Conservation (phyloP, 2,329 filamentous ascomycete species). For the Coniochaeta prunicola region DNA sequence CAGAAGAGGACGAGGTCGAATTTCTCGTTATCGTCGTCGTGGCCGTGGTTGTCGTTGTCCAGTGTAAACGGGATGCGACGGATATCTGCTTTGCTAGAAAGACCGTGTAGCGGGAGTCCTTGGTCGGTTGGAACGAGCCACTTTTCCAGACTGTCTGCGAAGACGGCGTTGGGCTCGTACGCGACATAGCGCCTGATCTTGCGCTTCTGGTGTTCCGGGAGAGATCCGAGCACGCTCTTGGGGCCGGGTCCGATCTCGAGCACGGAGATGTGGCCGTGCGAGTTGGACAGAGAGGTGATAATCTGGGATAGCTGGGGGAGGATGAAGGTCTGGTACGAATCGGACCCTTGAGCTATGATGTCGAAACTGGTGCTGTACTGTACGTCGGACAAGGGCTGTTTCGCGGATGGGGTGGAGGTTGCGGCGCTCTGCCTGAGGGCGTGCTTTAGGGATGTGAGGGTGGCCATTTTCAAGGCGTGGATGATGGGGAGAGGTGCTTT, state of each 20-base stretch:
- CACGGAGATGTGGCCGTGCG: constrained; percentile 36
- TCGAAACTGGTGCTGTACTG: constrained; percentile 43
- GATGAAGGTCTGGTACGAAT: constrained; percentile 44
- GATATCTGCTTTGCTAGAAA: constrained; percentile 20
- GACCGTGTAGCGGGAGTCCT: constrained; percentile 26
- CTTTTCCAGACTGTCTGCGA: constrained; percentile 34
- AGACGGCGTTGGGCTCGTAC: constrained; percentile 43
- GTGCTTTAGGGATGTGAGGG: constrained; percentile 33
- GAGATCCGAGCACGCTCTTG: constrained; percentile 41
- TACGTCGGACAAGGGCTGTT: constrained; percentile 32
- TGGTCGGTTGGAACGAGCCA: constrained; percentile 18
- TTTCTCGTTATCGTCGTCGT: constrained; percentile 20
- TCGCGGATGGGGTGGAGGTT: constrained; percentile 12
- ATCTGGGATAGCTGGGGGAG: constrained; percentile 38
- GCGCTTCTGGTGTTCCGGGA: constrained; percentile 32
- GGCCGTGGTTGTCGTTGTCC: constrained; percentile 15
- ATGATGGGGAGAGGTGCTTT: too few species aligned
- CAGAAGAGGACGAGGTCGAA: constrained; percentile 55
- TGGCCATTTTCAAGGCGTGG: constrained; percentile 26
- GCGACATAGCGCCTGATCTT: constrained; percentile 44
- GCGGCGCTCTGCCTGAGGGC: constrained; percentile 25
- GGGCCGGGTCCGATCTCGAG: constrained; percentile 55
- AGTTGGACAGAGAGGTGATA: constrained; percentile 31
- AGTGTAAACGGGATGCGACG: constrained; percentile 25
- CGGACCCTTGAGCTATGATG: constrained; percentile 28